Base-by-base conservation (phyloP, 2,329 filamentous ascomycete species). In the Chaetoscypha palmicola region DNA sequence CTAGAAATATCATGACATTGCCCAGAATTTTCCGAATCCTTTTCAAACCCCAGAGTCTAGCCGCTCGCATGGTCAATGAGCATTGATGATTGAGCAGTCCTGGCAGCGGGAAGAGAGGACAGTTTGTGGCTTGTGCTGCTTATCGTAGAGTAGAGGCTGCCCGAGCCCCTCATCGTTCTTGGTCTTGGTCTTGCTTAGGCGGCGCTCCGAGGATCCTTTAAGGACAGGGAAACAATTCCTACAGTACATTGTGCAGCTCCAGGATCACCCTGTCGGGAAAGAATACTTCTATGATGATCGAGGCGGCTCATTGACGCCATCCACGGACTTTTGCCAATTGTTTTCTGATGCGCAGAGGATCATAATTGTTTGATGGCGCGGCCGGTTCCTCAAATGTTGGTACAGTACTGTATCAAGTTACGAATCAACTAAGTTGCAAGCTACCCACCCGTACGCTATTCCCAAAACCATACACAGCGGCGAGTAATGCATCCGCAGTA, bases 101-200 rank as follows among this genome's bases (percentile, higher is more conserved):
- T 23, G 22, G 23, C 20, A 28, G 45, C 44, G 43, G 48, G 41
- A 45, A 32, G 20, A 47, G 41, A 53, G 54, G 39, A 50, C 51
- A 46, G 50, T 44, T 45, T 17, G 51, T 56, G 53, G 52, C 46
- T 51, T 52, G 53, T 57, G 52, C 54, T 51, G 52, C 23, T 24
- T 20, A n/a, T 24, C 21, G n/a, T n/a, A 17, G 12, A 11, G 12
- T 31, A 4, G 26, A 11, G 19, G 20, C 17, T 26, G 21, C 32
- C 34, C 20, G 32, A 40, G 24, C 43, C 46, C 41, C 48, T 41
- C 38, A n/a, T n/a, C n/a, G n/a, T n/a, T 40, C 32, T 34, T 35
- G 30, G 31, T 8, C 23, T 17, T 40, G 30, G 19, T 20, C 23
- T 21, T 26, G 38, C 12, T 24, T 24, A 32, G n/a, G n/a, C n/a